Conservation (phyloP, 768 basidiomycete genomes). For the Lepiota subincarnata region DNA sequence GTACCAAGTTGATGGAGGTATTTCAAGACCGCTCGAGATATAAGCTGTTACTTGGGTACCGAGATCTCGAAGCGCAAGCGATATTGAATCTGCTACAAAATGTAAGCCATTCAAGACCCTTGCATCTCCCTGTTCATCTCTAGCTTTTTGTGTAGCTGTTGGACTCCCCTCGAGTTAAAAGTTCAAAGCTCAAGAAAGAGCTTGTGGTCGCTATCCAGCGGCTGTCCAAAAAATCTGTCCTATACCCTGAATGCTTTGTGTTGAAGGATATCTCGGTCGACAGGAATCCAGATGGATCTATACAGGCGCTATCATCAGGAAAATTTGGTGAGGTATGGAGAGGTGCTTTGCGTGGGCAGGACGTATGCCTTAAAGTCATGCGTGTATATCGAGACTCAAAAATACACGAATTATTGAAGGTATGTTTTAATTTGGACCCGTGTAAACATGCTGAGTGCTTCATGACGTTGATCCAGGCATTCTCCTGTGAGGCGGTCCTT, state of each 20-base stretch:
- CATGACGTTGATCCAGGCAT: neutral
- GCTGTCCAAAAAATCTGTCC: slow-evolving; percentile 5
- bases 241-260: slow-evolving; percentile 9
- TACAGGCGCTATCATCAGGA: slow-evolving; percentile 15
- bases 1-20: slow-evolving; percentile 11
- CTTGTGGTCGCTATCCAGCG: slow-evolving; percentile 11
- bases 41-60: slow-evolving; percentile 16
- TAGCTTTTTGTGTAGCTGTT: neutral
- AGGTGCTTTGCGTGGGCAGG: neutral
- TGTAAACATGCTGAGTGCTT: neutral
- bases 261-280: slow-evolving; percentile 11
- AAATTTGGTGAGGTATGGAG: slow-evolving; percentile 18
- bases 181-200: slow-evolving; percentile 2
- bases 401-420: slow-evolving; percentile 15
- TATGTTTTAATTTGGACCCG: neutral
- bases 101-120: slow-evolving; percentile 9
- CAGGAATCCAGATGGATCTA: neutral
- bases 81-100: slow-evolving; percentile 24
- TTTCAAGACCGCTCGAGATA: slow-evolving; percentile 18
- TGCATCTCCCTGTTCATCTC: neutral
- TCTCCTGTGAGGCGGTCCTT: slow-evolving; percentile 14
- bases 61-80: slow-evolving; percentile 15
- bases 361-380: slow-evolving; percentile 11
- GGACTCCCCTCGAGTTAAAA: slow-evolving; percentile 3
- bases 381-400: slow-evolving; percentile 9